phyloP scores from a whole-genome alignment of 768 basidiomycete genomes.

The Termitomyces sp. region DNA sequence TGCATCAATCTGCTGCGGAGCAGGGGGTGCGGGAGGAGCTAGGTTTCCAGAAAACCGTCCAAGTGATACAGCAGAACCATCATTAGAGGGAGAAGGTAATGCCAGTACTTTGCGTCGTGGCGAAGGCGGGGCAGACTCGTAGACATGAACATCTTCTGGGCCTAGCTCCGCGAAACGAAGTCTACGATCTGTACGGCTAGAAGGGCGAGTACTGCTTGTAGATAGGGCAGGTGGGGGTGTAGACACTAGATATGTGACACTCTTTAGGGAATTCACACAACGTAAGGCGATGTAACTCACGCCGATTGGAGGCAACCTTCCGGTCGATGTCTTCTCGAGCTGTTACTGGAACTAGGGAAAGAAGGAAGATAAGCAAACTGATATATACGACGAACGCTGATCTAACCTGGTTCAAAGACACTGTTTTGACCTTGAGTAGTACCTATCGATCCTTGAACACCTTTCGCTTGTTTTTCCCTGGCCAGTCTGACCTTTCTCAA shows the following conservation, averaged over 20 bases:
- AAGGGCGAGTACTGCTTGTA: slow-evolving; percentile 51
- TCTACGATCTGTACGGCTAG: slow-evolving; percentile 49
- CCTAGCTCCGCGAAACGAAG: slow-evolving; percentile 75
- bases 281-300: slow-evolving; percentile 7
- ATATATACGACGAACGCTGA: neutral
- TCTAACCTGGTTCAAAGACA: slow-evolving; percentile 16
- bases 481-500: slow-evolving; percentile 50
- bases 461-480: slow-evolving; percentile 28
- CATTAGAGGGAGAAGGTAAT: slow-evolving; percentile 44
- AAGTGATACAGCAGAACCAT: slow-evolving; percentile 34
- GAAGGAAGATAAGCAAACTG: neutral
- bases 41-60: slow-evolving; percentile 30
- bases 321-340: slow-evolving; percentile 7
- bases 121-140: slow-evolving; percentile 76
- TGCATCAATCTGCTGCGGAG: neutral
- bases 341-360: slow-evolving; percentile 11
- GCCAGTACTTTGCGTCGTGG: slow-evolving; percentile 59
- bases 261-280: slow-evolving; percentile 1
- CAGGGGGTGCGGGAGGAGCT: slow-evolving; percentile 6
- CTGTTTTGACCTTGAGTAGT: neutral
- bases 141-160: slow-evolving; percentile 73
- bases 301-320: slow-evolving; percentile 4
- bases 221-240: slow-evolving; percentile 43
- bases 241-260: slow-evolving; percentile 17
- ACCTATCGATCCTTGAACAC: neutral